phyloP scores from a whole-genome alignment of 768 basidiomycete species.

The Tulasnella sp. region DNA sequence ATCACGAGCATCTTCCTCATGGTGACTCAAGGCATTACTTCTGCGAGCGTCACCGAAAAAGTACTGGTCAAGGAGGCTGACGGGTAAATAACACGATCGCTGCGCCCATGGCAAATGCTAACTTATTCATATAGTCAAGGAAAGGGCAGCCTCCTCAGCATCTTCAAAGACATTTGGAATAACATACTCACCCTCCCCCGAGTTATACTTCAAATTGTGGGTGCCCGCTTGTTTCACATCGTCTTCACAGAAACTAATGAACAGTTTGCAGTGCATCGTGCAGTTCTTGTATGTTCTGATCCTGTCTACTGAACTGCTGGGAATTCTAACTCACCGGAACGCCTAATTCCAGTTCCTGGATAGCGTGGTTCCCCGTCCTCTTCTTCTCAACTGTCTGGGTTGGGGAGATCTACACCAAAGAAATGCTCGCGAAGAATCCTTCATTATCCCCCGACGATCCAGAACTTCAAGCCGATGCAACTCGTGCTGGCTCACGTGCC shows the following conservation, averaged over 20 bases:
- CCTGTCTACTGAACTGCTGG: background rate
- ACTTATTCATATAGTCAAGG: background rate
- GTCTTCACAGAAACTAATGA: background rate
- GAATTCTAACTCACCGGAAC: background rate
- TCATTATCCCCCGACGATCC: background rate
- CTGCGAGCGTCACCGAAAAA: slow-evolving; percentile 55
- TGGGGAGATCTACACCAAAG: slow-evolving; percentile 33
- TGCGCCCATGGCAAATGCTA: background rate
- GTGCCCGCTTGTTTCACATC: slow-evolving; percentile 44
- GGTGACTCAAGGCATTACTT: slow-evolving; percentile 64
- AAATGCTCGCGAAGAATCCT: slow-evolving; percentile 2
- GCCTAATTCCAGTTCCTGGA: slow-evolving; percentile 60
- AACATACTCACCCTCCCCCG: slow-evolving; percentile 71
- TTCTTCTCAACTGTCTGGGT: slow-evolving; percentile 35
- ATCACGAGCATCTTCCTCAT: slow-evolving; percentile 73
- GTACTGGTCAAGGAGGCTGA: slow-evolving; percentile 55
- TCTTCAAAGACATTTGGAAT: slow-evolving; percentile 67
- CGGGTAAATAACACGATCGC: slow-evolving; percentile 40
- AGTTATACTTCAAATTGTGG: slow-evolving; percentile 77
- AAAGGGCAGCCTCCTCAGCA: slow-evolving; percentile 46
- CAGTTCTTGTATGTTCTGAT: slow-evolving; percentile 72
- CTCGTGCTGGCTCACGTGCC: slow-evolving; percentile 80
- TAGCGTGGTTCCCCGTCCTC: slow-evolving; percentile 62
- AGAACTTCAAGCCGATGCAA: slow-evolving; percentile 62
- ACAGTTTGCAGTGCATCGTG: slow-evolving; percentile 61